These are phyloP conservation scores for Eremothecium gossypii DNA, from an alignment of 1,139 yeast species.

Conservation along the genomic window DNA sequence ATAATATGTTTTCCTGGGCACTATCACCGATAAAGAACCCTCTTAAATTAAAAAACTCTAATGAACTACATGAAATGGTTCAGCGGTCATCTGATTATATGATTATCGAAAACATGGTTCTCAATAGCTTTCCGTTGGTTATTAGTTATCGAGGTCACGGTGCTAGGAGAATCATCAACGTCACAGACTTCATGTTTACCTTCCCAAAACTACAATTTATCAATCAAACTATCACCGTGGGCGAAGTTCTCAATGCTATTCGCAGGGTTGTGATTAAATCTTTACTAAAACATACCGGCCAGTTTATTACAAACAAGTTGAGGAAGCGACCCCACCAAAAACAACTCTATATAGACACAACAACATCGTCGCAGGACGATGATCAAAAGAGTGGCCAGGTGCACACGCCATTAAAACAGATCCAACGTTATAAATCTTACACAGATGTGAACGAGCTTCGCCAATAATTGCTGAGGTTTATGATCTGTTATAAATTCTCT, in stretches of 20 bases:
- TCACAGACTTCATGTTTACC: conserved; percentile 45
- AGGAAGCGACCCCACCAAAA: conserved; percentile 16
- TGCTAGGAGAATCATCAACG: conserved; percentile 48
- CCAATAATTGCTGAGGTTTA: too few species aligned
- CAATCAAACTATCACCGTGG: conserved; percentile 42
- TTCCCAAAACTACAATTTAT: conserved; percentile 45
- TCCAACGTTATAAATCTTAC: conserved; percentile 16
- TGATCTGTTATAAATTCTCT: too few species aligned
- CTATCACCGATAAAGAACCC: not conserved
- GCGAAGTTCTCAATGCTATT: conserved; percentile 45
- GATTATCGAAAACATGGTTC: conserved; percentile 42
- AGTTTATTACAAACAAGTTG: conserved; percentile 48
- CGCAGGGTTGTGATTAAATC: conserved; percentile 46
- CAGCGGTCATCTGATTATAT: conserved; percentile 49
- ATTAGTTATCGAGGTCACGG: conserved; percentile 57
- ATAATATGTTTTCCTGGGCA: not conserved
- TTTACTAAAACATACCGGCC: conserved; percentile 49
- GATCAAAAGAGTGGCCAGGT: not conserved
- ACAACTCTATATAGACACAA: too few species aligned
- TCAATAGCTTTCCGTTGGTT: conserved; percentile 41
- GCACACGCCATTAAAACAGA: conserved; percentile 13
- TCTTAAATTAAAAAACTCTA: not conserved
- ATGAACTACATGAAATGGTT: conserved; percentile 46
- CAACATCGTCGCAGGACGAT: not conserved
- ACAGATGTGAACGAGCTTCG: conserved; percentile 11